Evolutionary conservation across 2,329 filamentous ascomycete genomes (phyloP).

Genomic region (Hypoxylon sp.): DNA sequence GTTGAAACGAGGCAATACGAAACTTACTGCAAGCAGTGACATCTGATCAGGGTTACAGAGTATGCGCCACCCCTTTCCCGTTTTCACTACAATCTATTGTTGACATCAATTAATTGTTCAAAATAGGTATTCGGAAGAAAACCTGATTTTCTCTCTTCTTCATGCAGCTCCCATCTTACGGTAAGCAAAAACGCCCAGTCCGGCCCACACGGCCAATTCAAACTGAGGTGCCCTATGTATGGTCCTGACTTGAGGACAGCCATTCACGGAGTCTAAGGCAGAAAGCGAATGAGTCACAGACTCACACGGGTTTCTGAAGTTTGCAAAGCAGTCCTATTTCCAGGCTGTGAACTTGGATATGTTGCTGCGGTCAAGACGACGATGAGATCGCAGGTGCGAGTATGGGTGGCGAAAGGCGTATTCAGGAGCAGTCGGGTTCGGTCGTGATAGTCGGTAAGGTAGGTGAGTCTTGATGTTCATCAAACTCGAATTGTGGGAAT

Average conservation of each 20-base stretch:
- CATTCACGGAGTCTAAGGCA: conserved; percentile 2
- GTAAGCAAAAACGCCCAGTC: conserved; percentile 1
- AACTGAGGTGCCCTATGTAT: neutral
- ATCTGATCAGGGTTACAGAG: conserved; percentile 1
- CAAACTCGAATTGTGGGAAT: neutral
- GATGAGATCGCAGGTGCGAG: conserved; percentile 1
- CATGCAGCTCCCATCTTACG: neutral
- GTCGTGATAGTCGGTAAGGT: neutral
- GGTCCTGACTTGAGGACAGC: neutral
- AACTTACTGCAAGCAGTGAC: neutral
- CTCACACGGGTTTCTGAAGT: neutral
- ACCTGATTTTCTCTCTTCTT: conserved; percentile 6
- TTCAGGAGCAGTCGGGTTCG: neutral
- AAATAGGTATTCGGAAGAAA: neutral
- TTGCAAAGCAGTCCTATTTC: conserved; percentile 1
- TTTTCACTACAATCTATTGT: neutral
- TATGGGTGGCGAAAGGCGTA: conserved; percentile 13
- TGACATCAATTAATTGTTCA: neutral
- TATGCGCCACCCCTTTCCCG: neutral
- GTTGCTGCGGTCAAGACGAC: neutral
- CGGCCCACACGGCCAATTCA: neutral
- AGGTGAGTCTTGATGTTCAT: neutral
- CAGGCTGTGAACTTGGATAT: neutral
- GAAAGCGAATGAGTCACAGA: neutral
- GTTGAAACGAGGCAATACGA: neutral